Conservation (phyloP, 176 grass and related monocot genomes). For the Paspalum notatum region DNA sequence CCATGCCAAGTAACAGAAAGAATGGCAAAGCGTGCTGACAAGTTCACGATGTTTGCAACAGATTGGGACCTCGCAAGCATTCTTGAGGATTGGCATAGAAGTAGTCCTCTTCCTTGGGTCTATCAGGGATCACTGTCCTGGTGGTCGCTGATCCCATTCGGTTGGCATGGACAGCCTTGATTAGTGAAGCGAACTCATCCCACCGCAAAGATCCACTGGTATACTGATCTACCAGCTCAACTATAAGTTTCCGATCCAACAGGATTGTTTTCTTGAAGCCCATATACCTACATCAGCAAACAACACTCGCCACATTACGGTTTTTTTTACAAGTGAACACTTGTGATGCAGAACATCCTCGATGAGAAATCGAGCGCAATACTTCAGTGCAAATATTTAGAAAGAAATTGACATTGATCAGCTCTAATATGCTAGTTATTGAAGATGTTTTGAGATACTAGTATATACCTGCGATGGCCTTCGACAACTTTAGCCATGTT, state of each 20-base stretch:
- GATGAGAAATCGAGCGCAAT: background rate
- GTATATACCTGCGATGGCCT: conserved; percentile 78
- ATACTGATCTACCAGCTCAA: conserved; percentile 78
- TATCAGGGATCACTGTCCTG: conserved; percentile 66
- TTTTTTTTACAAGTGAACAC: background rate
- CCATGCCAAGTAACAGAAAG: background rate
- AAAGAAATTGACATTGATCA: background rate
- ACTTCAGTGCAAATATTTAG: background rate
- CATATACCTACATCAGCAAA: conserved; percentile 59
- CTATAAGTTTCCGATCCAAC: conserved; percentile 68
- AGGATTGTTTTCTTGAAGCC: conserved; percentile 91
- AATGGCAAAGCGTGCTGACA: background rate
- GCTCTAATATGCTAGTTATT: conserved; percentile 11
- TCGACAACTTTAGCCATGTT: conserved; percentile 99
- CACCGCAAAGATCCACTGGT: conserved; percentile 71
- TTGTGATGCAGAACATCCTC: background rate
- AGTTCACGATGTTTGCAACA: conserved; percentile 37
- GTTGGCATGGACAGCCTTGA: conserved; percentile 71
- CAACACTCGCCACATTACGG: background rate
- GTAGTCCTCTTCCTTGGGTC: conserved; percentile 96
- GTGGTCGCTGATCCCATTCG: conserved; percentile 62
- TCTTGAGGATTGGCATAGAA: conserved; percentile 95
- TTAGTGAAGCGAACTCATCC: conserved; percentile 71
- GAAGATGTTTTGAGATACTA: background rate
- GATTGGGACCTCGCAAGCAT: conserved; percentile 58